Conservation (phyloP, 2,329 filamentous ascomycete species). For the Penicillium brevicompactum region DNA sequence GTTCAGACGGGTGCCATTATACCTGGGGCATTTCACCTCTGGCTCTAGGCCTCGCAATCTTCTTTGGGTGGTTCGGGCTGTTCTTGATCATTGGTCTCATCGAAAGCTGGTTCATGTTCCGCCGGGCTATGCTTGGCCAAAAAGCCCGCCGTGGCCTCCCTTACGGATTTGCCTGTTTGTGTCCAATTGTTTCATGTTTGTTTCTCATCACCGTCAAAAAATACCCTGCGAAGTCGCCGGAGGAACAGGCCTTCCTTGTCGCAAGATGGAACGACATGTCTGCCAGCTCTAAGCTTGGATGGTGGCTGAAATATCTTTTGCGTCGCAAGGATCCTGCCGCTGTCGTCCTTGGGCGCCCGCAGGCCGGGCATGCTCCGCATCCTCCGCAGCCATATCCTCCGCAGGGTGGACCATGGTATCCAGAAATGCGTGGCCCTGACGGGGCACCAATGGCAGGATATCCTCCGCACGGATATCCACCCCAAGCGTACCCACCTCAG, state of each 20-base stretch:
- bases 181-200: constrained; percentile 13
- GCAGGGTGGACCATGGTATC: constrained; percentile 1
- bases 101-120: constrained; percentile 18
- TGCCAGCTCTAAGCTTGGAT: constrained; percentile 5
- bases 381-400: constrained; percentile 6
- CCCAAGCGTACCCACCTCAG: background rate
- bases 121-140: constrained; percentile 12
- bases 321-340: constrained; percentile 10
- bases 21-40: constrained; percentile 11
- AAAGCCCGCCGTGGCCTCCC: constrained; percentile 15
- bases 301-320: constrained; percentile 17
- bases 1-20: constrained; percentile 14
- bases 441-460: constrained; percentile 8
- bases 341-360: constrained; percentile 1
- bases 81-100: constrained; percentile 12
- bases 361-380: background rate
- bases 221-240: constrained; percentile 10
- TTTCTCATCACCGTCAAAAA: constrained; percentile 10
- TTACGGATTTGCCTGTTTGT: constrained; percentile 11
- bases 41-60: constrained; percentile 9
- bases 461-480: background rate
- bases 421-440: constrained; percentile 1
- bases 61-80: constrained; percentile 16
- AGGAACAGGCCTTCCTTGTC: constrained; percentile 12
- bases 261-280: constrained; percentile 16